These are phyloP conservation scores for Cutaneotrichosporon spelunceum DNA, from an alignment of 1,284 basidiomycete genomes.

Conservation along the genomic window DNA sequence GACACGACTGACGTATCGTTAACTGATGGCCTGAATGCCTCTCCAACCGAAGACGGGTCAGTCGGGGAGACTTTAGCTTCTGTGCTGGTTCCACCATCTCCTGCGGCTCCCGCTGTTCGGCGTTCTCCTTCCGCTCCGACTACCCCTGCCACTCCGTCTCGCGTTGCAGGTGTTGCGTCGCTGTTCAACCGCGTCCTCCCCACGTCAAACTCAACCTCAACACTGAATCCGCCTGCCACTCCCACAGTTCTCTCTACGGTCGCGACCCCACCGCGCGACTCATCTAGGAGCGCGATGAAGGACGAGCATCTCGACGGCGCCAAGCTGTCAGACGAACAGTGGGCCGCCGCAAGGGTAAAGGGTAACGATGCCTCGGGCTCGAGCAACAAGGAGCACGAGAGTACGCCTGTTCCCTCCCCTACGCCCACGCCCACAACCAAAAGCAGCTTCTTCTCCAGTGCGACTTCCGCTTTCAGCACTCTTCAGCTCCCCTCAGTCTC, in stretches of 20 bases:
- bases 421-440: not conserved
- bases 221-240: not conserved
- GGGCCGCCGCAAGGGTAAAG: not conserved
- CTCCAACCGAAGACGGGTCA: not conserved
- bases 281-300: constrained; percentile 5
- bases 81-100: not conserved
- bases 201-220: not conserved
- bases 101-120: not conserved
- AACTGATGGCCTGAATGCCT: not conserved
- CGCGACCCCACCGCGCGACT: constrained; percentile 4
- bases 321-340: not conserved
- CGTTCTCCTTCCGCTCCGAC: not conserved
- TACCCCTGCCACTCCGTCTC: not conserved
- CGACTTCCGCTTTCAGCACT: constrained; percentile 15
- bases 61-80: not conserved
- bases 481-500: constrained; percentile 15
- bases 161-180: constrained; percentile 8
- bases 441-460: constrained; percentile 17
- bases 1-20: not conserved
- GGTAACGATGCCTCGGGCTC: not conserved
- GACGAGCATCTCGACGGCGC: not conserved
- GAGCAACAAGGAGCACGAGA: constrained; percentile 4
- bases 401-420: not conserved
- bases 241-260: not conserved
- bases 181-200: constrained; percentile 18